Conservation (phyloP, 257 asterid species). For the Solanum sejunctum region DNA sequence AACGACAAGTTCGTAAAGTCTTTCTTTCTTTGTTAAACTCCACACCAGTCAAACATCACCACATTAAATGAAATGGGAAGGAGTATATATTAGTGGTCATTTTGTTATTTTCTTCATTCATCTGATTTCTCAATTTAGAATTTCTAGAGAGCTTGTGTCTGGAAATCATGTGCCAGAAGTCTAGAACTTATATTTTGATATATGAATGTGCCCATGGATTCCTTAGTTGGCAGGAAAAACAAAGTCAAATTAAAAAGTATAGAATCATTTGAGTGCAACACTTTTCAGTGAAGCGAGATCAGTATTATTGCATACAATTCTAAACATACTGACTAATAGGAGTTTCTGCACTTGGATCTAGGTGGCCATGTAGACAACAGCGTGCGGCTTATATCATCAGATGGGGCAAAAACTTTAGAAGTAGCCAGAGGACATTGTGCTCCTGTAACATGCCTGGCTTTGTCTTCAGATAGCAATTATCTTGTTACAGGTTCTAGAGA, state of each 20-base stretch:
- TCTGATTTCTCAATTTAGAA: neutral
- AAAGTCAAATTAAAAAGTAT: neutral
- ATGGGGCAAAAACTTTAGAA: conserved; percentile 93
- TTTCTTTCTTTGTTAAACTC: neutral
- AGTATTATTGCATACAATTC: neutral
- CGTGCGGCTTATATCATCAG: conserved; percentile 75
- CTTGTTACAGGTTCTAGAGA: conserved; percentile 94
- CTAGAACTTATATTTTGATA: neutral
- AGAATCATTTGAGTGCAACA: neutral
- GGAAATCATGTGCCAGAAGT: neutral
- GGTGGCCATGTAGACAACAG: conserved; percentile 98
- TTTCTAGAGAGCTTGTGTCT: neutral
- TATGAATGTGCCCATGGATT: neutral
- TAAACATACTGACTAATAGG: neutral
- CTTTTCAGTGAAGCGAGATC: neutral
- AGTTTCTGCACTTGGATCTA: conserved; percentile 12
- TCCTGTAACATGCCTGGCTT: conserved; percentile 80
- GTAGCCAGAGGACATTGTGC: conserved; percentile 93
- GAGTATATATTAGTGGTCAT: neutral
- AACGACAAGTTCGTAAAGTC: neutral
- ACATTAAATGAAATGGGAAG: neutral
- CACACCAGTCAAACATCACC: neutral
- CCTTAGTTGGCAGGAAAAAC: neutral
- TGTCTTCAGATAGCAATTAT: conserved; percentile 75
- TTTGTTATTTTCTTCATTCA: neutral